These are phyloP conservation scores for Cercospora sojina DNA, from an alignment of 2,329 filamentous ascomycete species.

Conservation along the genomic window DNA sequence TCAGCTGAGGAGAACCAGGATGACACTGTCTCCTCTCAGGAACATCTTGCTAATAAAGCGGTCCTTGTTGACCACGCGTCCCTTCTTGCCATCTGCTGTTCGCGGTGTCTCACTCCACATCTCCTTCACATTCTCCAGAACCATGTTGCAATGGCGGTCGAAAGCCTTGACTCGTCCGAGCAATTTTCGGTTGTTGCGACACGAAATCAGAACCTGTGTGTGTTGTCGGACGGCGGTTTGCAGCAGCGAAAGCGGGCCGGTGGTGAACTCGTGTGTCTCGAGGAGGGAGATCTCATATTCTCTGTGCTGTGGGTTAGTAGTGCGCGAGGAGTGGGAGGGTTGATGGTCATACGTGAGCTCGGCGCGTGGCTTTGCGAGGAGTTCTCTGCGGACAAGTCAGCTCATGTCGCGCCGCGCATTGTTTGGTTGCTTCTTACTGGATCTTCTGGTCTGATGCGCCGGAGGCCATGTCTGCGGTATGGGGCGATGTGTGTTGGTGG, in stretches of 20 bases:
- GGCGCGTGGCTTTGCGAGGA: constrained; percentile 81
- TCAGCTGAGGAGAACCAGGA: constrained; percentile 74
- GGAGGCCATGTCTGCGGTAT: not conserved
- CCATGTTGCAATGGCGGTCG: constrained; percentile 99
- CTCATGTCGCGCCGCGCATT: not conserved
- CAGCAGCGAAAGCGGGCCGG: constrained; percentile 84
- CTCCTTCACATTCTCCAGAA: constrained; percentile 94
- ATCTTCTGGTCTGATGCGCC: constrained; percentile 22
- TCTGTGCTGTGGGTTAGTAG: constrained; percentile 47
- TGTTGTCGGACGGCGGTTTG: constrained; percentile 95
- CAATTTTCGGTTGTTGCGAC: constrained; percentile 97
- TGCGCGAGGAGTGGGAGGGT: constrained; percentile 12
- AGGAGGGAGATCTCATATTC: constrained; percentile 87
- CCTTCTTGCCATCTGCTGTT: constrained; percentile 81
- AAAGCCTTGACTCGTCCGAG: constrained; percentile 97
- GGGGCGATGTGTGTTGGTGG: not conserved
- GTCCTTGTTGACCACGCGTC: constrained; percentile 92
- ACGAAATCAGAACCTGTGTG: constrained; percentile 93
- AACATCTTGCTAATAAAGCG: constrained; percentile 99
- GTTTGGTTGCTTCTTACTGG: constrained; percentile 6
- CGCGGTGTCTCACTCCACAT: constrained; percentile 98
- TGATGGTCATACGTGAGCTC: constrained; percentile 76
- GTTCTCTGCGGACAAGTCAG: constrained; percentile 54
- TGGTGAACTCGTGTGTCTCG: constrained; percentile 76
- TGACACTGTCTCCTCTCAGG: constrained; percentile 81